phyloP scores from a whole-genome alignment of 345 rosid genomes.

The Toxicodendron radicans region DNA sequence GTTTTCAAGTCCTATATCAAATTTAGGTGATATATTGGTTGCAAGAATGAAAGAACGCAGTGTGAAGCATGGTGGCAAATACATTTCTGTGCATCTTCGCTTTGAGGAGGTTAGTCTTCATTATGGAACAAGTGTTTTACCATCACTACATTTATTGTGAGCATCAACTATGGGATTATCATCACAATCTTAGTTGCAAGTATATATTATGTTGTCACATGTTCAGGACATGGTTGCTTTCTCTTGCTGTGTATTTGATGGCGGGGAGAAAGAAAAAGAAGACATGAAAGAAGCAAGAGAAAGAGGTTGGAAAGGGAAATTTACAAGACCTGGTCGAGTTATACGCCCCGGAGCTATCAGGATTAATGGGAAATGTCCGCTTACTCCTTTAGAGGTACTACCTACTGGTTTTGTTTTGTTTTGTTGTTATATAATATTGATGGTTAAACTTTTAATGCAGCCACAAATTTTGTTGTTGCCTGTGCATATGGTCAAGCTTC shows the following conservation, averaged over 20 bases:
- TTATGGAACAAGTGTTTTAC: slow-evolving; percentile 11
- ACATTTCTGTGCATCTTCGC: slow-evolving; percentile 95
- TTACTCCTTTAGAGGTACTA: slow-evolving; percentile 94
- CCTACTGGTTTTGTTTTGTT: slow-evolving; percentile 1
- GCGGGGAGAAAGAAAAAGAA: slow-evolving; percentile 78
- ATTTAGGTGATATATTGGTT: slow-evolving; percentile 80
- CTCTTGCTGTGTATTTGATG: slow-evolving; percentile 98
- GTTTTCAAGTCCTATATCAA: slow-evolving; percentile 73
- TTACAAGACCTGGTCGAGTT: slow-evolving; percentile 95
- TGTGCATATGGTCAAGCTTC: background rate
- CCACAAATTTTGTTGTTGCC: slow-evolving; percentile 8
- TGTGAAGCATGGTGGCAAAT: slow-evolving; percentile 71
- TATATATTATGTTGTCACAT: slow-evolving; percentile 7
- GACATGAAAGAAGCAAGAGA: slow-evolving; percentile 97
- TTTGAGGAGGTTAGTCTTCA: slow-evolving; percentile 88
- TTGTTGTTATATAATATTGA: background rate
- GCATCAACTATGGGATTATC: background rate
- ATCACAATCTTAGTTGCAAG: slow-evolving; percentile 16
- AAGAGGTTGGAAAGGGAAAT: slow-evolving; percentile 97
- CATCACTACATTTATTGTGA: slow-evolving; percentile 5
- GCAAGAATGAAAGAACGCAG: slow-evolving; percentile 94
- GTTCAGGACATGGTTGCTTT: slow-evolving; percentile 99
- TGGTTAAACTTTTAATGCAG: background rate
- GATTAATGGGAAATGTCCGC: slow-evolving; percentile 95
- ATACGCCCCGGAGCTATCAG: slow-evolving; percentile 97